A percentile compares a stretch with the other conserved stretches of the same genome.
phyloP scores from a whole-genome alignment of 805 yeast genomes.

The Metschnikowia arizonensis region DNA sequence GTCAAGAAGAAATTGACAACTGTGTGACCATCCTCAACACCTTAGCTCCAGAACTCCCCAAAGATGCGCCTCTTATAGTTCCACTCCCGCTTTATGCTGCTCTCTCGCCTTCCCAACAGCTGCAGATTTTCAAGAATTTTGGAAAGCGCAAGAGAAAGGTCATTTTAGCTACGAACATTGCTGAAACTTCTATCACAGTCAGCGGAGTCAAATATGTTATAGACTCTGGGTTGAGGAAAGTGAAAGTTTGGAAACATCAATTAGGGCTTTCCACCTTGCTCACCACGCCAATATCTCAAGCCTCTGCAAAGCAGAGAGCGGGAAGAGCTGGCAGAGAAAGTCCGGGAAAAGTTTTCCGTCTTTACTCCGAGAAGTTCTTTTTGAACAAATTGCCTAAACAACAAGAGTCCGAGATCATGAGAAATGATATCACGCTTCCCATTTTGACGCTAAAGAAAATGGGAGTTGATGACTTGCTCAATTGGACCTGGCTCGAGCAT shows the following conservation, averaged over 20 bases:
- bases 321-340: constrained; percentile 99
- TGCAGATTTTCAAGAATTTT: constrained; percentile 67
- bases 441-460: constrained; percentile 77
- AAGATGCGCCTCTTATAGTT: constrained; percentile 68
- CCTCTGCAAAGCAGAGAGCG: constrained; percentile 90
- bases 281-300: constrained; percentile 89
- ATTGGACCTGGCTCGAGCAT: constrained; percentile 90
- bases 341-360: constrained; percentile 77
- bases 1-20: constrained; percentile 96
- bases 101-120: constrained; percentile 78
- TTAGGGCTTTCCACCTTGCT: constrained; percentile 87
- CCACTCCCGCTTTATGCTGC: constrained; percentile 93
- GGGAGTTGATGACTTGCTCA: constrained; percentile 76
- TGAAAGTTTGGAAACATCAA: constrained; percentile 91
- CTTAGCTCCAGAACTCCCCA: constrained; percentile 62
- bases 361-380: constrained; percentile 74
- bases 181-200: constrained; percentile 96
- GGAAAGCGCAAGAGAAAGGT: constrained; percentile 73
- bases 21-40: constrained; percentile 59
- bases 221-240: constrained; percentile 89
- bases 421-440: constrained; percentile 83
- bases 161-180: constrained; percentile 90
- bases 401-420: constrained; percentile 88
- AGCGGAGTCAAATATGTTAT: constrained; percentile 91
- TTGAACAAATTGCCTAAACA: constrained; percentile 55